A percentile compares a stretch with the other conserved stretches of the same genome.
Evolutionary conservation across 2,329 filamentous ascomycete genomes (phyloP).

Genomic region (Neobulgaria alba): DNA sequence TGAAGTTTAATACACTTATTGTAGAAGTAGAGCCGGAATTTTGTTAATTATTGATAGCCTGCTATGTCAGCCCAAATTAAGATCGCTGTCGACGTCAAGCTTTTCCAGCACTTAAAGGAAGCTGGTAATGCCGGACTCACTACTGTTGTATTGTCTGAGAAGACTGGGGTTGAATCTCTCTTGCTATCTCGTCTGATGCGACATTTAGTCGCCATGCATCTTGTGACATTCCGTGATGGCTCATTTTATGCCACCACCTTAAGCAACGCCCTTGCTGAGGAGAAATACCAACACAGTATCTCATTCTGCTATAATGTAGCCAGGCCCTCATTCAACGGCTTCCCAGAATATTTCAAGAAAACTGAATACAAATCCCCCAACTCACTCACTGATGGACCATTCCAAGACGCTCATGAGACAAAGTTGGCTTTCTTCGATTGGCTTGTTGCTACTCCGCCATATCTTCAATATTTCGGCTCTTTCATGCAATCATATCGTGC

Average conservation of each 20-base stretch:
- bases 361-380: conserved; percentile 27
- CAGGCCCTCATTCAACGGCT: conserved; percentile 28
- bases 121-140: not conserved
- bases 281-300: conserved; percentile 31
- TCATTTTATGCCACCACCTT: conserved; percentile 26
- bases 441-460: conserved; percentile 30
- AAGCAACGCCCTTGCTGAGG: conserved; percentile 29
- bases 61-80: conserved; percentile 28
- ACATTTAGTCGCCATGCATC: conserved; percentile 1
- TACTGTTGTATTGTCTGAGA: not conserved
- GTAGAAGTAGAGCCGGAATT: not conserved
- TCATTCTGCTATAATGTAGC: conserved; percentile 32
- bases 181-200: not conserved
- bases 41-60: conserved; percentile 20
- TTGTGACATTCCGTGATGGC: not conserved
- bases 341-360: conserved; percentile 29
- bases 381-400: conserved; percentile 27
- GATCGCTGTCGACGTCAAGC: conserved; percentile 1
- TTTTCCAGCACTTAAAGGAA: conserved; percentile 3
- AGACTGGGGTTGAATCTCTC: not conserved
- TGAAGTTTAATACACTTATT: not conserved
- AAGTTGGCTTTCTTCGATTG: conserved; percentile 31
- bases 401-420: conserved; percentile 31
- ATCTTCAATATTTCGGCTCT: conserved; percentile 29
- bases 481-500: conserved; percentile 33